Percentiles rank a stretch among this genome's conserved stretches.
Evolutionary conservation across 208 protist genomes (phyloP).

Genomic region (Trypanosoma grayi): DNA sequence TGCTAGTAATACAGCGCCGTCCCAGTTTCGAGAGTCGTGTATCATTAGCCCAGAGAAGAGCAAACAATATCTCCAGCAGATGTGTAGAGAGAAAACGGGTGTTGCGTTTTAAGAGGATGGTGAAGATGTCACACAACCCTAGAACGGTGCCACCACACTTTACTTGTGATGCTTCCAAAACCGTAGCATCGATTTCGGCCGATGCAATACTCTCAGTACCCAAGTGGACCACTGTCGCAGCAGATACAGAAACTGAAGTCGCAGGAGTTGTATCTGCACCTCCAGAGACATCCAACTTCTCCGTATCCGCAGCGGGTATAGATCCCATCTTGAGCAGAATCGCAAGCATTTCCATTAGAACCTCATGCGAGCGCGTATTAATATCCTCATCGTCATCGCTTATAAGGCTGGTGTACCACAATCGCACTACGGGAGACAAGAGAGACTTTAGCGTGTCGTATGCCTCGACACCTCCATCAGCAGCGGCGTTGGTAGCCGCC

Average conservation of each 20-base stretch:
- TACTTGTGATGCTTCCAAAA: neutral
- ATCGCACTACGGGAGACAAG: slow-evolving; percentile 47
- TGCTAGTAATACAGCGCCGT: slow-evolving; percentile 47
- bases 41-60: slow-evolving; percentile 43
- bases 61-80: slow-evolving; percentile 40
- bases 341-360: slow-evolving; percentile 50
- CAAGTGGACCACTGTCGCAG: neutral
- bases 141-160: slow-evolving; percentile 8
- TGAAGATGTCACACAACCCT: slow-evolving; percentile 34
- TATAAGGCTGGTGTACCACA: slow-evolving; percentile 55
- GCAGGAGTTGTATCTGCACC: no score
- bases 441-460: slow-evolving; percentile 26
- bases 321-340: slow-evolving; percentile 30
- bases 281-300: neutral
- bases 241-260: neutral
- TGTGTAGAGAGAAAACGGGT: slow-evolving; percentile 25
- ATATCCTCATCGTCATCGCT: slow-evolving; percentile 65
- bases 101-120: slow-evolving; percentile 42
- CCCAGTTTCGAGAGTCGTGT: slow-evolving; percentile 46
- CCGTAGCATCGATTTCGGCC: neutral
- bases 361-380: slow-evolving; percentile 55
- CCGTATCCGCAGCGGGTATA: slow-evolving; percentile 19
- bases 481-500: neutral
- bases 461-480: neutral
- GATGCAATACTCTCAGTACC: neutral